These are phyloP conservation scores for Nicotiana sylvestris DNA, from an alignment of 257 asterid species.

Conservation along the genomic window DNA sequence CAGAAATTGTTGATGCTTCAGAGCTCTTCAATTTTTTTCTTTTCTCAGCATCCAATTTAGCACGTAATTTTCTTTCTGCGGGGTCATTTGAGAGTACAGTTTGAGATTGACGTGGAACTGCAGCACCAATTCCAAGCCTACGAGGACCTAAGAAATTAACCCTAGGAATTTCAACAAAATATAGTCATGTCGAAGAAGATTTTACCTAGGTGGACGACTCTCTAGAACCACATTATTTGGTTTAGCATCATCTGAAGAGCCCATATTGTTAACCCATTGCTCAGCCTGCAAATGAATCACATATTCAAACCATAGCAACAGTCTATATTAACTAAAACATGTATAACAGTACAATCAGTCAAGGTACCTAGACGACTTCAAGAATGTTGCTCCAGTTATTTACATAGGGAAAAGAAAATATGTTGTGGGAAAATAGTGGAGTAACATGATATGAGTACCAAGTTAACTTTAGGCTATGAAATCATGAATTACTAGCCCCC, in stretches of 20 bases:
- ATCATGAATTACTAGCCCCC: neutral
- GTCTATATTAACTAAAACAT: neutral
- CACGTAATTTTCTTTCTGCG: slow-evolving; percentile 54
- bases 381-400: neutral
- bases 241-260: slow-evolving; percentile 31
- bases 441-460: neutral
- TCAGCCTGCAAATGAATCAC: slow-evolving; percentile 57
- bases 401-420: neutral
- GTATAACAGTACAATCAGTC: neutral
- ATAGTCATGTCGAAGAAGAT: neutral
- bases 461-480: neutral
- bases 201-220: slow-evolving; percentile 76
- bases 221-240: slow-evolving; percentile 37
- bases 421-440: neutral
- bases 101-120: slow-evolving; percentile 53
- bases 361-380: neutral
- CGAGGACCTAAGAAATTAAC: slow-evolving; percentile 8
- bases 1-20: slow-evolving; percentile 31
- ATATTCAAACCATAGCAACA: slow-evolving; percentile 4
- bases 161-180: neutral
- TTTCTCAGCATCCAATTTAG: slow-evolving; percentile 45
- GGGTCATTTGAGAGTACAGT: slow-evolving; percentile 43
- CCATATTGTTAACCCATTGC: slow-evolving; percentile 73
- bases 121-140: slow-evolving; percentile 92
- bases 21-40: slow-evolving; percentile 31